Conservation (phyloP, 2,329 filamentous ascomycete species). For the Diaporthe sp. region DNA sequence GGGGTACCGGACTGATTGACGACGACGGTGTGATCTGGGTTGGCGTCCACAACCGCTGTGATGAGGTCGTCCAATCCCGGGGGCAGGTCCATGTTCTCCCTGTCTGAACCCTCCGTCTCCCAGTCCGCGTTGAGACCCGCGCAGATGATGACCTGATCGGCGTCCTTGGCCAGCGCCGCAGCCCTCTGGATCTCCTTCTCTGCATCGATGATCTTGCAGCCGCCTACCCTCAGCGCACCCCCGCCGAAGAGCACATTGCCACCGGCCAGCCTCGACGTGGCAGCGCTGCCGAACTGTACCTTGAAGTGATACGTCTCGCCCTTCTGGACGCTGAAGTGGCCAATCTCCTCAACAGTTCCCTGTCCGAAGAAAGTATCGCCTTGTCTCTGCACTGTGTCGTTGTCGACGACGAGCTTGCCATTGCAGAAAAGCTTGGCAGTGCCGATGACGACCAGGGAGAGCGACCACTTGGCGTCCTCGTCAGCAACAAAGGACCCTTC, state of each 20-base stretch:
- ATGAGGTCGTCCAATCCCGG: slow-evolving; percentile 80
- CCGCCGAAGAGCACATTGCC: slow-evolving; percentile 66
- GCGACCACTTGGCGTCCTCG: slow-evolving; percentile 72
- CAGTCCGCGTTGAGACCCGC: slow-evolving; percentile 85
- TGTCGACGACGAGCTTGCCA: slow-evolving; percentile 73
- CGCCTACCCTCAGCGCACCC: slow-evolving; percentile 74
- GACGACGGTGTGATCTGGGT: slow-evolving; percentile 75
- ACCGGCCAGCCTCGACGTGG: slow-evolving; percentile 63
- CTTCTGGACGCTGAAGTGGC: slow-evolving; percentile 63
- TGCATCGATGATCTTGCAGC: slow-evolving; percentile 69
- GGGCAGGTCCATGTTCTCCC: slow-evolving; percentile 84
- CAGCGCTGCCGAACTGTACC: slow-evolving; percentile 66
- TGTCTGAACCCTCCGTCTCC: slow-evolving; percentile 85
- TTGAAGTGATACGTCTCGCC: slow-evolving; percentile 67
- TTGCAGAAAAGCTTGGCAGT: slow-evolving; percentile 76
- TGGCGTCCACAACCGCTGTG: slow-evolving; percentile 72
- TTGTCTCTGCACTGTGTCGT: slow-evolving; percentile 72
- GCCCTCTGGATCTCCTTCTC: slow-evolving; percentile 75
- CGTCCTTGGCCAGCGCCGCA: slow-evolving; percentile 74
- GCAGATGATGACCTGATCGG: slow-evolving; percentile 84
- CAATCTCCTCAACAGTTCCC: slow-evolving; percentile 70
- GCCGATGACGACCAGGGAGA: slow-evolving; percentile 76
- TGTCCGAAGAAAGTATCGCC: slow-evolving; percentile 71
- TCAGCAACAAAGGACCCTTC: slow-evolving; percentile 73
- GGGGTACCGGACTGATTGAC: slow-evolving; percentile 85